Evolutionary conservation across 192 early-diverging fungal species (phyloP), one percentile per base, ranked within the genome.

Genomic region (Dissophora ornata): DNA sequence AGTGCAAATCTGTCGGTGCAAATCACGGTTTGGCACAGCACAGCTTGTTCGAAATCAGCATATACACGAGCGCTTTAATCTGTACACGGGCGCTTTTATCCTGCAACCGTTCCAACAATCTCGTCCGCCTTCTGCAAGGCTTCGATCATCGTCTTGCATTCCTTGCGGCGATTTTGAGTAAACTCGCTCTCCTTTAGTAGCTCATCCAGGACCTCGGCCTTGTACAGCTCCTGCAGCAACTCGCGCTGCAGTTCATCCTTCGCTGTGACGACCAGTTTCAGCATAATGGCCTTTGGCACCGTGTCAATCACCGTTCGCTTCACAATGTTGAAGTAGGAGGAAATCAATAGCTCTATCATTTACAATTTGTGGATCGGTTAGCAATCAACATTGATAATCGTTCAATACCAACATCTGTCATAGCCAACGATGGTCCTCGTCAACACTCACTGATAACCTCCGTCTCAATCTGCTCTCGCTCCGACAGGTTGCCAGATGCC

Each of bases 101-200:
- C 66, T 28, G 66, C 21, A 19, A 68, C 65, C 13, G 73, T 48
- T 26, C 73, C 64, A 28, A 77, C 73, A 51, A 77, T 77, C 81
- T 93, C 92, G 67, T 95, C 93, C 19, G 93, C 93, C 80, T 87
- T 91, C 71, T 93, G 89, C 51, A 93, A 78, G 10, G 93, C 93
- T 24, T 93, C 94, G 74, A 99, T 97, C 98, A 99, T 99, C 88
- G 94, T 97, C 81, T 92, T 94, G 89, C 96, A 98, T 74, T 99
- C 98, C 71, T 88, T 87, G 65, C 98, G 89, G 61, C 97, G 87
- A 79, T 91, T 88, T 55, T 95, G 88, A 0, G 96, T 98, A 56
- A 85, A 87, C 59, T 99, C 98, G 58, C 90, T 93, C 86, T 99
- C 98, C 85, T 98, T 95, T 70, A 99, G 85, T 61, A 96, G 84